Conservation (phyloP, 1,284 basidiomycete species). For the Microbotryum lychnidis-dioicae region DNA sequence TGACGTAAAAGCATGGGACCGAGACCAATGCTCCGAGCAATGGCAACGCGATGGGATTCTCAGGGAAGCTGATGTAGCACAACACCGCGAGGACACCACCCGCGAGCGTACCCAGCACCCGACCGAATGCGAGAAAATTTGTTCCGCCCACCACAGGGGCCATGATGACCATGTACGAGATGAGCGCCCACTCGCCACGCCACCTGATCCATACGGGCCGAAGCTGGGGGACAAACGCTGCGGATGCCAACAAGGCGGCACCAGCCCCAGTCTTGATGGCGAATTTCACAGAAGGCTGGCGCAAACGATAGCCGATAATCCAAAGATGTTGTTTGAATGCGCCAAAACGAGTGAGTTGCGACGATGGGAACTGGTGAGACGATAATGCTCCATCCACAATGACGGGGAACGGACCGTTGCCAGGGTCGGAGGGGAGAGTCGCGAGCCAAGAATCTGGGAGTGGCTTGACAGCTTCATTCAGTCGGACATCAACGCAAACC, state of each 20-base stretch:
- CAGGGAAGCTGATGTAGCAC: constrained; percentile 50
- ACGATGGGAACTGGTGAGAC: constrained; percentile 13
- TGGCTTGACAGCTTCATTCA: too few species aligned
- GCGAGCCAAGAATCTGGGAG: too few species aligned
- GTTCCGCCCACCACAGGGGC: constrained; percentile 72
- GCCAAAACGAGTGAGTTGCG: neutral
- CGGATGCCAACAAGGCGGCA: constrained; percentile 35
- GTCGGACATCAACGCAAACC: too few species aligned
- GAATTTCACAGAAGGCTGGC: constrained; percentile 72
- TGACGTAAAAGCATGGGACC: constrained; percentile 87
- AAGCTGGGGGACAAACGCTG: constrained; percentile 30
- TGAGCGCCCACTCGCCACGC: constrained; percentile 87
- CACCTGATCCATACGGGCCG: constrained; percentile 67
- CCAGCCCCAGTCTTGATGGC: constrained; percentile 69
- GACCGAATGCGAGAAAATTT: constrained; percentile 46
- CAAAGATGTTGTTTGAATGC: constrained; percentile 57
- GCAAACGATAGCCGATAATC: constrained; percentile 61
- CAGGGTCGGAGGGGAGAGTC: too few species aligned
- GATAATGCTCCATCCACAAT: constrained; percentile 26
- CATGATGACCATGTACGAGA: constrained; percentile 72
- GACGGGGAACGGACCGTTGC: constrained; percentile 15
- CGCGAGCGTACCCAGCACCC: constrained; percentile 60
- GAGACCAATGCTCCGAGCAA: constrained; percentile 84
- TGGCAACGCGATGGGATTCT: constrained; percentile 64
- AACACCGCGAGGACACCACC: constrained; percentile 11